A percentile compares a stretch with the other conserved stretches of the same genome.
Evolutionary conservation across 495 filamentous ascomycete genomes (phyloP).

Genomic region (Aspergillus incahuasiensis): DNA sequence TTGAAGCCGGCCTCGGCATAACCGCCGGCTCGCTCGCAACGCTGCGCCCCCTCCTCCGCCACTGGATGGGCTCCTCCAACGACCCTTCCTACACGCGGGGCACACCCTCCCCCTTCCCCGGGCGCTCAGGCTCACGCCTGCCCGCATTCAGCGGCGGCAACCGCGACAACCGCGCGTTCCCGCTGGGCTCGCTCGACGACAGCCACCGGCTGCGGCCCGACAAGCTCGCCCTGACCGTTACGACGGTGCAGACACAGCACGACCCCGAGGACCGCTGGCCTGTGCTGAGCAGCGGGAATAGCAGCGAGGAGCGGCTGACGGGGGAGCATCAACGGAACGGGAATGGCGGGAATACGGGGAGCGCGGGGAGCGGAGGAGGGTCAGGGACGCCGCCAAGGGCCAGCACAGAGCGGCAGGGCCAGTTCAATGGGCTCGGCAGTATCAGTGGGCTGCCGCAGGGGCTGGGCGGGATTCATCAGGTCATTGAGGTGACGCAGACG

Average conservation of each 20-base stretch:
- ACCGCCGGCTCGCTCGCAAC: constrained; percentile 45
- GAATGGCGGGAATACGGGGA: no score
- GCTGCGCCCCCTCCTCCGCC: constrained; percentile 42
- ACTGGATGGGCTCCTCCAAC: constrained; percentile 26
- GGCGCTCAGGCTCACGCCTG: constrained; percentile 20
- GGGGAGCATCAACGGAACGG: neutral
- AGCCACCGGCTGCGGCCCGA: constrained; percentile 29
- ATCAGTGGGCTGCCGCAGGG: no score
- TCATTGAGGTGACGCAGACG: constrained; percentile 36
- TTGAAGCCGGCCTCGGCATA: constrained; percentile 44
- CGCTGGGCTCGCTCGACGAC: constrained; percentile 32
- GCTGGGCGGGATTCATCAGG: constrained; percentile 26
- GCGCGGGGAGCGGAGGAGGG: constrained; percentile 12
- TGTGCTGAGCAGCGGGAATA: constrained; percentile 20
- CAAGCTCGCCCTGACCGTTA: constrained; percentile 36
- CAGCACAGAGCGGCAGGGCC: neutral
- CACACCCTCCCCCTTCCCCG: constrained; percentile 27
- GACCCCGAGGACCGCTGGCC: constrained; percentile 22
- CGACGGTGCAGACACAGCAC: constrained; percentile 33
- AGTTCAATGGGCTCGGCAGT: neutral
- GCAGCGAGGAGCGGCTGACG: constrained; percentile 35
- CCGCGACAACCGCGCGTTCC: constrained; percentile 16
- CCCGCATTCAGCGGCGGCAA: neutral
- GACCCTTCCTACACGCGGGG: constrained; percentile 18
- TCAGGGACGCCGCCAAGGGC: neutral